Evolutionary conservation across 1,284 basidiomycete genomes (phyloP).

Genomic region (Trametes hirsuta): DNA sequence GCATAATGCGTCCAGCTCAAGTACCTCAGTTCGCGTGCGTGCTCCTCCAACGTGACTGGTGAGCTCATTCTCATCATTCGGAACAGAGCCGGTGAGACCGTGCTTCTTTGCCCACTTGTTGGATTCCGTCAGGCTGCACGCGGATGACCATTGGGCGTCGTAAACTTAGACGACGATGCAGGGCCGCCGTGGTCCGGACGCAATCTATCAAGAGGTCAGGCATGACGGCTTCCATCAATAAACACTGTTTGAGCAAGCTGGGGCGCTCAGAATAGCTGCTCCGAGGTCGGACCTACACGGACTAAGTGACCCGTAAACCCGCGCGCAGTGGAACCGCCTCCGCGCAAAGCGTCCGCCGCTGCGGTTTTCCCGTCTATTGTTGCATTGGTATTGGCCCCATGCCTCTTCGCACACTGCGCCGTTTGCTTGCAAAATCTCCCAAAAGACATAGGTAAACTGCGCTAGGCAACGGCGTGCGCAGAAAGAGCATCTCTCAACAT

Average conservation of each 20-base stretch:
- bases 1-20: not conserved
- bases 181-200: not conserved
- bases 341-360: too few relatives aligned
- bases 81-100: not conserved
- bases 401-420: too few relatives aligned
- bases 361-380: too few relatives aligned
- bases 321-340: too few relatives aligned
- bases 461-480: slow-evolving; percentile 1
- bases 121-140: slow-evolving; percentile 1
- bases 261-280: too few relatives aligned
- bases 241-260: too few relatives aligned
- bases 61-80: not conserved
- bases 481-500: slow-evolving; percentile 9
- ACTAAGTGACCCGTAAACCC: not conserved
- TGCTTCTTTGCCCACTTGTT: not conserved
- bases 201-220: not conserved
- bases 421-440: too few relatives aligned
- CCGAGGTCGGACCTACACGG: too few relatives aligned
- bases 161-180: too few relatives aligned
- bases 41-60: not conserved
- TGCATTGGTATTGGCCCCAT: too few relatives aligned
- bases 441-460: not conserved
- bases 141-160: not conserved
- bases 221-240: not conserved
- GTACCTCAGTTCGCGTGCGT: not conserved